Base-by-base conservation (phyloP, 208 protist species). In the Vickermania ingenoplastis region DNA sequence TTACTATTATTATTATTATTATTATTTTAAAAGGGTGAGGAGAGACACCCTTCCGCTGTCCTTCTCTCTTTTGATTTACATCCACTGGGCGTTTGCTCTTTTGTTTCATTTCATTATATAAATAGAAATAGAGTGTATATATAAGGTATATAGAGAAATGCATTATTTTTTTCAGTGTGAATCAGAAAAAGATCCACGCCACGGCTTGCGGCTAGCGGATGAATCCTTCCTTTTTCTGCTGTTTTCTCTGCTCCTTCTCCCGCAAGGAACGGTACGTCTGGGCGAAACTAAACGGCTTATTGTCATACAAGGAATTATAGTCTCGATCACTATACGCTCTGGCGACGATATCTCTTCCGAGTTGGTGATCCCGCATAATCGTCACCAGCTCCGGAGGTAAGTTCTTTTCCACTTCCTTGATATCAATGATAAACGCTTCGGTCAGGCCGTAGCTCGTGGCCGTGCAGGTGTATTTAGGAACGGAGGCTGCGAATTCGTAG, bases 401-500 rank as follows among this genome's bases (percentile, higher is more conserved):
- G 5, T 76, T 30, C 2, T 58, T 31, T 41, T 91, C 78, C 24
- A 91, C 60, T 41, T 73, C 69, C 4, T 69, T 45, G 31, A 59
- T 63, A 14, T 89, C 73, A 21, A 94, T 66, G 1, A 87, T 67
- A 52, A 81, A 81, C 24, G 82, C 87, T 57, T 94, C 81, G 2
- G 80, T 82, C 3, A 91, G 53, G 0, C 84, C 83, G 48, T 83
- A 81, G 51, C 87, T 91, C 24, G 73, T 87, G 1, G 82, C 80
- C 1, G 81, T 89, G 51, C 71, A 87, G 1, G 61, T 72, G 61
- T 89, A 90, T 56, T 91, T 81, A 1, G 79, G 62, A 4, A 82
- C 65, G 11, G 59, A 73, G n/a, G 72, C 69, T 22, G 77, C 77
- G 31, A 83, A 89, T 53, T 94, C 87, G 58, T 91, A 94, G 0